These are phyloP conservation scores for Hypoxylon subgilvum DNA, from an alignment of 495 filamentous ascomycete species.

Conservation along the genomic window DNA sequence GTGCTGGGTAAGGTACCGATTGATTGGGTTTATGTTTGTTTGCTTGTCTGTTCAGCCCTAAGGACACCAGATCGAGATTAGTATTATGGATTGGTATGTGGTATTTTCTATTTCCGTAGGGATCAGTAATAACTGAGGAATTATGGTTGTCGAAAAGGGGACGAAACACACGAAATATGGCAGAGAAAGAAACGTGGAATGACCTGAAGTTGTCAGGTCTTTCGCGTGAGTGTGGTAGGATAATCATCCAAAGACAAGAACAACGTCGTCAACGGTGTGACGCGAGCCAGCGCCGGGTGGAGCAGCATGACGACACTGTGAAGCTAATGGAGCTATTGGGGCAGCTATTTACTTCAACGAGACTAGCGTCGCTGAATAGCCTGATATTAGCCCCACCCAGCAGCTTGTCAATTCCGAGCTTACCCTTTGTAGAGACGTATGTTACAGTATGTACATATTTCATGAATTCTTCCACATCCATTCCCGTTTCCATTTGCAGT, in stretches of 20 bases:
- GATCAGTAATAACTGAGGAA: background rate
- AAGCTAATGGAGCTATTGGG: slow-evolving; percentile 35
- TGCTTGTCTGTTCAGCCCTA: background rate
- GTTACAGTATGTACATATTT: too few species aligned
- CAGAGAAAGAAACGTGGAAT: background rate
- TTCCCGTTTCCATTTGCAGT: too few species aligned
- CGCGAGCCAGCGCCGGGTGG: slow-evolving; percentile 13
- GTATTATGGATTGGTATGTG: too few species aligned
- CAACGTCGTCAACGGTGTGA: slow-evolving; percentile 22
- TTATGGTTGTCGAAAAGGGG: background rate
- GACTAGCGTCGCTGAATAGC: slow-evolving; percentile 26
- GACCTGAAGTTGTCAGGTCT: slow-evolving; percentile 5
- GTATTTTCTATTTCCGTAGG: background rate
- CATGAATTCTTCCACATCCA: background rate
- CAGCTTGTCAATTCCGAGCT: background rate
- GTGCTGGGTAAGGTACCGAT: too few species aligned
- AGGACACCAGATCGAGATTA: background rate
- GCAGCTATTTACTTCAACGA: slow-evolving; percentile 21
- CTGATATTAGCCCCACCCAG: slow-evolving; percentile 6
- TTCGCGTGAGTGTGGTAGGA: too few species aligned
- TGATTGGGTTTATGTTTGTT: background rate
- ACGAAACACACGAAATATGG: background rate
- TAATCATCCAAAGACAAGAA: slow-evolving; percentile 13
- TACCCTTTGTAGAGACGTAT: too few species aligned
- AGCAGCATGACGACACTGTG: slow-evolving; percentile 33